Evolutionary conservation across 306 rosid genomes (phyloP), one percentile per base, ranked within the genome.

Genomic region (Quercus mongolica): DNA sequence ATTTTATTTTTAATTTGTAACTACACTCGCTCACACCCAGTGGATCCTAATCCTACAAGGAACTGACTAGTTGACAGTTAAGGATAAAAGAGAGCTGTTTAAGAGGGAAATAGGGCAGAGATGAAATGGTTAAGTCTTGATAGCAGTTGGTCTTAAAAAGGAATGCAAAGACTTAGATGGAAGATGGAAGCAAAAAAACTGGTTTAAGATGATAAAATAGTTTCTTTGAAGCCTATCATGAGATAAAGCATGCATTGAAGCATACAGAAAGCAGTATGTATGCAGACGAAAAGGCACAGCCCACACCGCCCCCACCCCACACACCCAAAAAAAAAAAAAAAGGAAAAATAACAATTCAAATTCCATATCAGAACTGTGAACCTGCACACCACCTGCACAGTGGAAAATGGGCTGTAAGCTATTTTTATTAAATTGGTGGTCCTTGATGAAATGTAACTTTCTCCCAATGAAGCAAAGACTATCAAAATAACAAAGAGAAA

Each of bases 381-480:
- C 91, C 97, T 92, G 97, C 88, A 92, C 84, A 80, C 94, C 85
- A 89, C 94, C 97, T 92, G 94, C 97, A 92, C 91, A 92, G 90
- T 83, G 88, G 91, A 88, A 90, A 85, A 88, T 90, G 92, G 90
- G 87, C 84, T 71, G 91, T 87, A 85, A 92, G 94, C 90, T 81
- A 80, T 69, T 84, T 83, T 86, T 75, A 72, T 84, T 78, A 65
- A 77, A 83, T 61, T 80, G 71, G 79, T 59, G 79, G 76, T 75
- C 81, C 61, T 28, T 56, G 46, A 30, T 58, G 74, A 73, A 83
- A 86, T 13, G 4, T 64, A 83, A 54, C 35, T 56, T 21, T 38
- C 62, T 51, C 77, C 81, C 78, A 85, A 56, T 68, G 28, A 68
- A 15, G 56, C 76, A 76, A 71, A 4, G 54, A 31, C 56, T 74